Percentiles rank a stretch among this genome's conserved stretches.
Conservation (phyloP, 331 rosid genomes). For the Spiraea crenata region DNA sequence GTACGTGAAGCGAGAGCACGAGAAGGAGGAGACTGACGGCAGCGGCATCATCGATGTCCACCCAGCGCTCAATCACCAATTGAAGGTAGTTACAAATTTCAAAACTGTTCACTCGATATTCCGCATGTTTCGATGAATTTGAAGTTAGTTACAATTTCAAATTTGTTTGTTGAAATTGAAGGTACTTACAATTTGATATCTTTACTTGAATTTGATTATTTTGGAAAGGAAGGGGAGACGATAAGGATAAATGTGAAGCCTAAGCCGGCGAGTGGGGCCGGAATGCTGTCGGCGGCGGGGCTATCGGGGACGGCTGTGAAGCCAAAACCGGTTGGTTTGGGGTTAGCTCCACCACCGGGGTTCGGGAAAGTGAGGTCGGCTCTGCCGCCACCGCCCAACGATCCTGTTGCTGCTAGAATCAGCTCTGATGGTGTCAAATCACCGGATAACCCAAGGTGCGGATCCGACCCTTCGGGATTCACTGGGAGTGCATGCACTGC, state of each 20-base stretch:
- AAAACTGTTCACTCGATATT: not conserved
- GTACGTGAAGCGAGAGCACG: slow-evolving; percentile 74
- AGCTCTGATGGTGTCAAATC: slow-evolving; percentile 45
- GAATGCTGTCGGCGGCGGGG: slow-evolving; percentile 96
- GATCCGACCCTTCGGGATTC: slow-evolving; percentile 70
- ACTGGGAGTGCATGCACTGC: too few relatives aligned
- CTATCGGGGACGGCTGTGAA: slow-evolving; percentile 52
- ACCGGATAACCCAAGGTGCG: slow-evolving; percentile 37
- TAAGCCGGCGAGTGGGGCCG: slow-evolving; percentile 75
- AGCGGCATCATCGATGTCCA: slow-evolving; percentile 81
- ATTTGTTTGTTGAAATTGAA: not conserved
- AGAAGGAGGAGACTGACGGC: slow-evolving; percentile 50
- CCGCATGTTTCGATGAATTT: not conserved
- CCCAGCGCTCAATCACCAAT: slow-evolving; percentile 89
- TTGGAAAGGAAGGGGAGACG: slow-evolving; percentile 89
- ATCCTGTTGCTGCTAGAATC: slow-evolving; percentile 76
- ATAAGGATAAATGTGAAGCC: slow-evolving; percentile 92
- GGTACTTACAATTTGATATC: not conserved
- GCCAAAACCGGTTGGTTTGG: slow-evolving; percentile 50
- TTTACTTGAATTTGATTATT: not conserved
- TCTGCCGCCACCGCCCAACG: slow-evolving; percentile 93
- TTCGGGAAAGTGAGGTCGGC: slow-evolving; percentile 74
- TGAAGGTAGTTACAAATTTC: slow-evolving; percentile 47
- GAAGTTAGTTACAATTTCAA: not conserved
- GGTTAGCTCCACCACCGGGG: slow-evolving; percentile 92